These are phyloP conservation scores for Citrus hindsii DNA, from an alignment of 345 rosid species.

Conservation along the genomic window DNA sequence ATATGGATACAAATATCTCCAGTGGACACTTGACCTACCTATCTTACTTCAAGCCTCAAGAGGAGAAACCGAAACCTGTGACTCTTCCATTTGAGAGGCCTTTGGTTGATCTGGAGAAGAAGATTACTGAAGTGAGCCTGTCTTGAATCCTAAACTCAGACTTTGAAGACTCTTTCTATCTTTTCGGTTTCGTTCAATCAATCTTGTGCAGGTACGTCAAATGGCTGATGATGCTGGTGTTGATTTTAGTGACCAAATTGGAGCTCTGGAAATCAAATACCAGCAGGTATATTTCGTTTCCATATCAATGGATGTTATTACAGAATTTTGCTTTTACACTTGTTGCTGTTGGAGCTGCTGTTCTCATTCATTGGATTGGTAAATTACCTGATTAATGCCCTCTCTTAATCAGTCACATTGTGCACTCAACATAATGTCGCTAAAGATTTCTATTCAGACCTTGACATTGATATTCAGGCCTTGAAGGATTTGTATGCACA, in stretches of 20 bases:
- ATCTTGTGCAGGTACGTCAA: constrained; percentile 21
- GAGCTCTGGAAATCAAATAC: constrained; percentile 27
- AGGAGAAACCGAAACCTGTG: constrained; percentile 28
- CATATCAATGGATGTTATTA: no score
- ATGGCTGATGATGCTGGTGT: constrained; percentile 34
- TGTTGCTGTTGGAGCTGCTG: background rate
- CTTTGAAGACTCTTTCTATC: background rate
- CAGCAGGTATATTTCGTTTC: constrained; percentile 21
- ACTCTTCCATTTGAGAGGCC: constrained; percentile 32
- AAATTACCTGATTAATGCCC: background rate
- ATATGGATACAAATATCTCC: constrained; percentile 18
- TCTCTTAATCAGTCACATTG: background rate
- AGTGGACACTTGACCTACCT: constrained; percentile 6
- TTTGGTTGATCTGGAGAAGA: constrained; percentile 28
- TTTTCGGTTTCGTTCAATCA: constrained; percentile 5
- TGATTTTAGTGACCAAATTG: constrained; percentile 26
- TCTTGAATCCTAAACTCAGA: background rate
- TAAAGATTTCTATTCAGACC: background rate
- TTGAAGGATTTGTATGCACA: constrained; percentile 14
- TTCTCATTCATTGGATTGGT: background rate
- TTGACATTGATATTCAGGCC: constrained; percentile 3
- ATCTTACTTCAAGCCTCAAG: constrained; percentile 26
- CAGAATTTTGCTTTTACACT: background rate
- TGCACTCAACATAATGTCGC: background rate
- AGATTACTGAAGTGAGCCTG: constrained; percentile 22